Evolutionary conservation across 2,329 filamentous ascomycete species (phyloP), one percentile per base, ranked within the genome.

Genomic region (Huntiella bhutanensis): DNA sequence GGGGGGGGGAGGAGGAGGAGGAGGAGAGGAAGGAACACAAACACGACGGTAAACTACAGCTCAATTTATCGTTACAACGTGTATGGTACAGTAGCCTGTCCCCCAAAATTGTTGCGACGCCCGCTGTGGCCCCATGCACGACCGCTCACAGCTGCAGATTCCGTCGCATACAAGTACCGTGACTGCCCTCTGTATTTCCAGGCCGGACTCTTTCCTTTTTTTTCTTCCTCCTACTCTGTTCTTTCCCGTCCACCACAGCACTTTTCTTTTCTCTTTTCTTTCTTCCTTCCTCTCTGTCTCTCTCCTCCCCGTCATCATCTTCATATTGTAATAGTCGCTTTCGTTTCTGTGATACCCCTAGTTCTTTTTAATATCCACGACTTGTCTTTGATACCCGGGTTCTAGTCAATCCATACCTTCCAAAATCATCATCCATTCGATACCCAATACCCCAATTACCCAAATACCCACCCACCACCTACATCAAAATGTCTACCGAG

Each of bases 401-500:
- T 49, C 47, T 43, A 49, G 43, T 16, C 40, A 49, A 46, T 49
- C 47, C 47, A 49, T 35, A 34, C 12, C 39, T 34, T 45, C 47
- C 17, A 19, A 19, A 19, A 45, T 35, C 35, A 32, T 35, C 17
- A 39, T 32, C 45, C 22, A 16, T 53, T 53, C 56, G 56, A 54
- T 53, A 55, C 57, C 54, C 62, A 34, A 17, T 33, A 12, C 38
- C 35, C 33, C 58, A 60, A 39, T 40, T 33, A 49, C 38, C 39
- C 35, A 33, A 43, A 36, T 28, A 28, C 33, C 35, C 32, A 59
- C 60, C 58, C 57, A 6, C 32, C 38, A 28, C 13, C 22, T 17
- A 33, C 13, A 39, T 61, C 67, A 72, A 57, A 70, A 84, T 84
- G 80, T 76, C 81, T 66, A 80, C 84, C 59, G 69, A 68, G 63